Evolutionary conservation across 2,329 filamentous ascomycete species (phyloP).

Genomic region (Trichoderma sp.): DNA sequence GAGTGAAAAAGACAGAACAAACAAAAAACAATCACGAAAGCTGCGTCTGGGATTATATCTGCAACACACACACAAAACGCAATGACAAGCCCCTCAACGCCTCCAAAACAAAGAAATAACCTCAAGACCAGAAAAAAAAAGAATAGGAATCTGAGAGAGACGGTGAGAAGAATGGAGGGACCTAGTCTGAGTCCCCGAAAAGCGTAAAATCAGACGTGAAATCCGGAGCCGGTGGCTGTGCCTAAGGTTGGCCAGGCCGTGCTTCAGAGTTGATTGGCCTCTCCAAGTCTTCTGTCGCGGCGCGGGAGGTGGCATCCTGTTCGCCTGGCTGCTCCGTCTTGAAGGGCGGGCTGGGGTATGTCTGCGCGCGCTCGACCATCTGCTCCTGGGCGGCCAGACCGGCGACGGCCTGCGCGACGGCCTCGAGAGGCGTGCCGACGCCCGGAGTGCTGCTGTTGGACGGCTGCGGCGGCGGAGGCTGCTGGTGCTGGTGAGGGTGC

Average conservation of each 20-base stretch:
- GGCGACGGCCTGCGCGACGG: constrained; percentile 54
- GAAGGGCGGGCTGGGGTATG: constrained; percentile 39
- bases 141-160: not conserved
- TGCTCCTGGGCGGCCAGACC: constrained; percentile 49
- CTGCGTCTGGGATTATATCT: constrained; percentile 14
- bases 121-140: not conserved
- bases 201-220: not conserved
- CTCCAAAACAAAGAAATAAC: not conserved
- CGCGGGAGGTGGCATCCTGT: constrained; percentile 40
- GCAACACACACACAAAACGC: constrained; percentile 16
- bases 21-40: not conserved
- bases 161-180: too few relatives aligned
- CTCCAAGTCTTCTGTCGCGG: constrained; percentile 56
- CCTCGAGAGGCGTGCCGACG: constrained; percentile 48
- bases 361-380: constrained; percentile 42
- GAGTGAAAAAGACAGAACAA: not conserved
- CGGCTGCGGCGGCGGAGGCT: constrained; percentile 22
- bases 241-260: constrained; percentile 31
- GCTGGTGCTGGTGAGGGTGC: constrained; percentile 18
- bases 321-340: constrained; percentile 45
- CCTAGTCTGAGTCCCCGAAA: too few relatives aligned
- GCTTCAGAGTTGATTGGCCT: constrained; percentile 53
- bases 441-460: constrained; percentile 34
- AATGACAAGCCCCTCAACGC: constrained; percentile 11
- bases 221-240: not conserved